Evolutionary conservation across 2,329 filamentous ascomycete genomes (phyloP), one percentile per base, ranked within the genome.

Genomic region (Xylaria arbuscula): DNA sequence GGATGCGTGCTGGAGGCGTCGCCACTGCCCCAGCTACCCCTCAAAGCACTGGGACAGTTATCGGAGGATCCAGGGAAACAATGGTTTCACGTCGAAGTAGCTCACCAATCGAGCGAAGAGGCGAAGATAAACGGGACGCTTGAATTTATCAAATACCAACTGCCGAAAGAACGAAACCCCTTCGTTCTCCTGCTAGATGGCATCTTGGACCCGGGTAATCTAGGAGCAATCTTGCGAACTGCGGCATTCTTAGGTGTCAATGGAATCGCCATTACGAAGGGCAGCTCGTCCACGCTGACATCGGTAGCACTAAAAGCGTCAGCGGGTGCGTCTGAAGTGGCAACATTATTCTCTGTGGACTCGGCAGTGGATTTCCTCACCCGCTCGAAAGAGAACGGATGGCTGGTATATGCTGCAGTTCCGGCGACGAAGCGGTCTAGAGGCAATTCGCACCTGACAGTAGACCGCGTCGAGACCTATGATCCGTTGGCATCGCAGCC

Each of bases 191-290:
- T 95, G 38, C 83, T 96, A 1, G 91, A 96, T 73, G 88, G 91
- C 62, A 90, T 97, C 45, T 82, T 93, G 10, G 95, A 99, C 76
- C 92, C 94, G 0, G 94, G 93, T 32, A 99, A 99, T 77, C 83
- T 98, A 0, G 96, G 96, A 50, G 93, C 90, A 24, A 95, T 98
- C 68, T 85, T 98, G 51, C 92, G 96, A 42, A 93, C 93, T 6
- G 93, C 94, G 2, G 92, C 93, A 76, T 98, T 96, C 79, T 87
- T 98, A n/a, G 95, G 95, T 24, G 91, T 93, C 6, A 92, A 94
- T 64, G 94, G 93, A 4, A 88, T 99, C 22, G 89, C 89, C 2
- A 89, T 97, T 63, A 92, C 93, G 2, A 89, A 87, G 36, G 88
- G 89, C 67, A 91, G 89, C 74, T 93, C 91, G 17, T 92, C 94